Evolutionary conservation across 352 stramenopile species (phyloP), one percentile per base, ranked within the genome.

Genomic region (Pythium guiyangense): DNA sequence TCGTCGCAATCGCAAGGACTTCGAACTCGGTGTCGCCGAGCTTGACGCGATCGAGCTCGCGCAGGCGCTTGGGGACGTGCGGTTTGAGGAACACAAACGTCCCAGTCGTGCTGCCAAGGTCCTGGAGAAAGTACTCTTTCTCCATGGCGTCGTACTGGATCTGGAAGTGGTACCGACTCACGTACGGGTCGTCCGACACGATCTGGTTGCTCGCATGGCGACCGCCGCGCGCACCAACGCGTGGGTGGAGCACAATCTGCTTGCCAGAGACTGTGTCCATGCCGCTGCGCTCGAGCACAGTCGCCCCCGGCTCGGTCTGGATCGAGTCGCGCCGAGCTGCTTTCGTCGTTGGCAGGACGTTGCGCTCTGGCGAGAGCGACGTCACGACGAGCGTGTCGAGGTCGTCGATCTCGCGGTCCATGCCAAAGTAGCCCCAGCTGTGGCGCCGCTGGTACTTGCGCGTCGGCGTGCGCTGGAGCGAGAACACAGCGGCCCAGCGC

Each of bases 151-250:
- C 81, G 60, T 90, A 94, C 50, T 74, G 69, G 56, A 94, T 86
- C 54, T 77, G 70, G 59, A 94, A 94, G 50, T 94, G 84, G 49
- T 78, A 82, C 6, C 84, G 82, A 31, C 80, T 92, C 62, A 94
- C 84, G 64, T 84, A 90, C 60, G 78, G 79, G 49, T 94, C 84
- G 63, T 94, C 77, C 39, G 88, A 84, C 52, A 94, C 86, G 63
- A 94, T 92, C 56, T 92, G 80, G 60, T 92, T 94, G 67, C 70
- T 88, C 34, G 81, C 66, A 57, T 92, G 80, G 17, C 84, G 84
- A 34, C 84, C 84, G 37, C 84, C 84, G 9, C 59, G 62, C 8
- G 82, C 84, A 9, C 82, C 80, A 27, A 84, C 74, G 47, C 69
- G 70, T 22, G 82, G 82, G 25, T 86, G 67, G 26, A 92, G 66